Evolutionary conservation across 345 rosid species (phyloP), one percentile per base, ranked within the genome.

Genomic region (Turritis glabra): DNA sequence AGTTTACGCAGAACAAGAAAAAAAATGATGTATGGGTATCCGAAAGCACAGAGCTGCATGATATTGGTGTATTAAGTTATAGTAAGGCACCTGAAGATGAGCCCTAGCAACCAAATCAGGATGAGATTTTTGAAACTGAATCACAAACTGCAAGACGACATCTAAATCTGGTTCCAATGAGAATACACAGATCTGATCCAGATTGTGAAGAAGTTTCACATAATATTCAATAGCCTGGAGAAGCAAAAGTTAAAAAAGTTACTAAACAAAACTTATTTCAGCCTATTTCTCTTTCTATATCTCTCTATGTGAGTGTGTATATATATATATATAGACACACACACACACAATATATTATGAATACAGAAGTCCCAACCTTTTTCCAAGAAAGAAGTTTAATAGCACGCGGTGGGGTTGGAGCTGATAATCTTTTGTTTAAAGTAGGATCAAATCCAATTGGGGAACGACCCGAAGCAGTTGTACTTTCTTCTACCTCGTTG

Each of bases 401-500:
- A 55, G 98, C 87, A 50, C 99, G 97, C 8, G 98, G 99, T 11
- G 97, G 98, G 62, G 97, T 87, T 43, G 97, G 97, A 53, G 99
- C 98, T 61, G 98, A 89, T 73, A 85, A 78, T 83, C 97, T 82
- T 77, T 85, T 85, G 77, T 96, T 90, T 76, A 96, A 71, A 68
- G 80, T 85, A 84, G 98, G 83, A 84, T 96, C 99, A 79, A 96
- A 96, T 62, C 99, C 99, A 81, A 92, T 66, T 9, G 98, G 90
- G 46, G 77, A 67, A 76, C 80, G 64, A 32, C 98, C 96, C 51
- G 98, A 90, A 71, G 97, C 96, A 50, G 99, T 96, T 80, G 98
- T 96, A 74, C 72, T 82, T 48, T 84, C 88, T 75, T 89, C 90
- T 46, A 77, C 61, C 59, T 77, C 79, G 62, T 71, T 80, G 62